phyloP scores from a whole-genome alignment of 140 eudicot species.

The Artemisia princeps region DNA sequence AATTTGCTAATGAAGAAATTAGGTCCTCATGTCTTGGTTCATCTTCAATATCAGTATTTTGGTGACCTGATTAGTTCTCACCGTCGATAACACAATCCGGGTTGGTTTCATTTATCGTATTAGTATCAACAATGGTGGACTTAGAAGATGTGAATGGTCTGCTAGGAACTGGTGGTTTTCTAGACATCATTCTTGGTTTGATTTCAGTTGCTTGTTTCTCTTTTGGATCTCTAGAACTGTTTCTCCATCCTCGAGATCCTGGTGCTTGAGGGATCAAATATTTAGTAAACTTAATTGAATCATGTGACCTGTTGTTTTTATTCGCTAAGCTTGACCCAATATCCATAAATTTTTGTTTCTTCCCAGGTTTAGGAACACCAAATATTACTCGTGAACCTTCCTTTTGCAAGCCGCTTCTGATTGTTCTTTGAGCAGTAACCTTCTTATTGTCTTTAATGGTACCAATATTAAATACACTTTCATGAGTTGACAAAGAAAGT shows the following conservation, averaged over 20 bases:
- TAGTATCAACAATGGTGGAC: constrained; percentile 25
- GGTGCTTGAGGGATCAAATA: constrained; percentile 48
- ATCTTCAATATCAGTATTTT: constrained; percentile 33
- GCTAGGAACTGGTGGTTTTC: constrained; percentile 43
- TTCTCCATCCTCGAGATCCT: constrained; percentile 41
- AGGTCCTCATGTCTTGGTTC: constrained; percentile 28
- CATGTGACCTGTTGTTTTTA: constrained; percentile 57
- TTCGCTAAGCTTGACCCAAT: constrained; percentile 20
- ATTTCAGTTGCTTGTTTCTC: constrained; percentile 54
- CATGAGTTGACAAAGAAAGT: constrained; percentile 40
- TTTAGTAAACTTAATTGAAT: constrained; percentile 36
- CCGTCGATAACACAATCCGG: constrained; percentile 38
- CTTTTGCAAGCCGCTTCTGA: constrained; percentile 51
- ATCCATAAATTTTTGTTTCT: constrained; percentile 87
- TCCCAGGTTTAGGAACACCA: constrained; percentile 96
- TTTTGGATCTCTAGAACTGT: constrained; percentile 41
- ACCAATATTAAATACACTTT: constrained; percentile 48
- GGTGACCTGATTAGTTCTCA: constrained; percentile 36
- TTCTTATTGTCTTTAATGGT: constrained; percentile 41
- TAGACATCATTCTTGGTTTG: constrained; percentile 41
- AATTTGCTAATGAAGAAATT: constrained; percentile 34
- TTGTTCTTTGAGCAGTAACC: constrained; percentile 34
- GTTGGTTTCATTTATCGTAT: constrained; percentile 17
- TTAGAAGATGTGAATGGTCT: constrained; percentile 41
- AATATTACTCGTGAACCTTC: constrained; percentile 67